A percentile compares a stretch with the other conserved stretches of the same genome.
Evolutionary conservation across 805 yeast species (phyloP).

Genomic region (Saccharomycopsis babjevae): DNA sequence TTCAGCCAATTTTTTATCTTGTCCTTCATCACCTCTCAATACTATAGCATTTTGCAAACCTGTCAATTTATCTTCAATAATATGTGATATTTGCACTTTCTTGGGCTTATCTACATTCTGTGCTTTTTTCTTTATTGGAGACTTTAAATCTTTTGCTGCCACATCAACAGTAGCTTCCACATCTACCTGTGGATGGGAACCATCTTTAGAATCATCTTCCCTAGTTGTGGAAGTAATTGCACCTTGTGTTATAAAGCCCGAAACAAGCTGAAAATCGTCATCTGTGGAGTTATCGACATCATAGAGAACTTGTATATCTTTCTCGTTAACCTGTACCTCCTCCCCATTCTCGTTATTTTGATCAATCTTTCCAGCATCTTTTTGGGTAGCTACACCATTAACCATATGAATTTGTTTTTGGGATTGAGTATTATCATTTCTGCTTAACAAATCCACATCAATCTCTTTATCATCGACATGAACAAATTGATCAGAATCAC

Average conservation of each 20-base stretch:
- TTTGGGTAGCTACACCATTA: too few species aligned
- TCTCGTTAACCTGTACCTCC: too few species aligned
- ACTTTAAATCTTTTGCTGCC: neutral
- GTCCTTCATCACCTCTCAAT: neutral
- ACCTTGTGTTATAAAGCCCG: neutral
- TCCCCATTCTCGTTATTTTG: neutral
- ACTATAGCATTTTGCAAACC: too few species aligned
- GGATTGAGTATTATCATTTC: neutral
- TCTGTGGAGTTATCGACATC: neutral
- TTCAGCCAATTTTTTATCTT: neutral
- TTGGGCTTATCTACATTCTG: neutral
- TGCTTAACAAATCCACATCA: neutral
- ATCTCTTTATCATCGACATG: neutral
- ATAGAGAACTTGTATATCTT: neutral
- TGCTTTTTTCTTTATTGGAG: neutral
- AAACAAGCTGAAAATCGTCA: neutral
- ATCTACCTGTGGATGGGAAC: neutral
- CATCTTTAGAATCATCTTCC: neutral
- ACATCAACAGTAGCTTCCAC: neutral
- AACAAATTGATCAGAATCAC: neutral
- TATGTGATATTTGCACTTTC: neutral
- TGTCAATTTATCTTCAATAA: slow-evolving; percentile 12
- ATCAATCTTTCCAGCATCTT: neutral
- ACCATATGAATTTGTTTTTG: neutral
- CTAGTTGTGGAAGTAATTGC: neutral